Percentiles rank a stretch among this genome's conserved stretches.
Evolutionary conservation across 1,139 yeast species (phyloP).

Genomic region (Candida freyschussii): DNA sequence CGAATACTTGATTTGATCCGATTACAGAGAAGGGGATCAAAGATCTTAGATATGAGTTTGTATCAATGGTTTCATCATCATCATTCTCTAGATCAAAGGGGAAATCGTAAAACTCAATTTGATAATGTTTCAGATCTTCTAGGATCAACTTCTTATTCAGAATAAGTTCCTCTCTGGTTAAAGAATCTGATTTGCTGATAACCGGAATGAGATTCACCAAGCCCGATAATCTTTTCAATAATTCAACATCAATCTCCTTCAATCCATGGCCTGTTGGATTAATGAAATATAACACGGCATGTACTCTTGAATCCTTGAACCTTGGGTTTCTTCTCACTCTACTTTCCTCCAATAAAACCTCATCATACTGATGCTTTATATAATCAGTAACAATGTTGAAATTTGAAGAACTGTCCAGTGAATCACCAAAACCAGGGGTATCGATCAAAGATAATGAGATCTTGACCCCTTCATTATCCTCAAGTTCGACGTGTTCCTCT

Average conservation of each 20-base stretch:
- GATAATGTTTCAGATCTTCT: constrained; percentile 71
- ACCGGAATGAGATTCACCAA: constrained; percentile 88
- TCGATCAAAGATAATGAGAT: constrained; percentile 65
- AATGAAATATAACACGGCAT: constrained; percentile 65
- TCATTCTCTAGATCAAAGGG: constrained; percentile 57
- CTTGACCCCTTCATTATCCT: constrained; percentile 72
- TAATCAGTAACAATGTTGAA: constrained; percentile 66
- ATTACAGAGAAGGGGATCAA: constrained; percentile 86
- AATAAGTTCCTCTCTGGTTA: constrained; percentile 70
- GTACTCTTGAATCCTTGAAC: constrained; percentile 74
- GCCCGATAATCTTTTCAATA: constrained; percentile 72
- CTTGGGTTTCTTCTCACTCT: constrained; percentile 85
- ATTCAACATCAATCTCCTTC: constrained; percentile 68
- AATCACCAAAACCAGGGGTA: constrained; percentile 79
- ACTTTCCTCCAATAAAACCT: constrained; percentile 86
- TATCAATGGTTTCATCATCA: constrained; percentile 75
- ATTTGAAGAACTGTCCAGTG: constrained; percentile 56
- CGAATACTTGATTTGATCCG: constrained; percentile 62
- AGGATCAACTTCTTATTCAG: constrained; percentile 58
- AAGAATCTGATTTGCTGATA: constrained; percentile 80
- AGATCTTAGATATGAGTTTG: constrained; percentile 69
- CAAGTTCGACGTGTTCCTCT: constrained; percentile 54
- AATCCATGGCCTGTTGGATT: constrained; percentile 77
- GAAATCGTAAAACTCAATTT: constrained; percentile 83
- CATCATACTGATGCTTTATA: constrained; percentile 78